These are phyloP conservation scores for Candolleomyces efflorescens DNA, from an alignment of 768 basidiomycete genomes.

Conservation along the genomic window DNA sequence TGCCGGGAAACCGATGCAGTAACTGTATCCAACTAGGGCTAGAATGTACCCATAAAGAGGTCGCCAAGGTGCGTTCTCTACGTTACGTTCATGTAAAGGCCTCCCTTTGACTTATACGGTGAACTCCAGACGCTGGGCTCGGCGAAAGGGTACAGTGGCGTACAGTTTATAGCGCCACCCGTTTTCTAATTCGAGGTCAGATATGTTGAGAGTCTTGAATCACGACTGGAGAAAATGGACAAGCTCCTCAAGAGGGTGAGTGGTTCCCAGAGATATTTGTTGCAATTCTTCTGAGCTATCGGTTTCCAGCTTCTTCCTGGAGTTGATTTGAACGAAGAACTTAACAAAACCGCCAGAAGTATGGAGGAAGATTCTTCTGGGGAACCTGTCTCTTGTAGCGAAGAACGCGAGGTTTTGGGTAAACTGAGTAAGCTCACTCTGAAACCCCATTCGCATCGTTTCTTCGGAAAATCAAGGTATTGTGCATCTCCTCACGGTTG, in stretches of 20 bases:
- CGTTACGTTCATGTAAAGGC: not conserved
- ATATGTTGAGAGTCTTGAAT: conserved; percentile 61
- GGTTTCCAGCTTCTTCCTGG: conserved; percentile 40
- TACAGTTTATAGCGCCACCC: no score
- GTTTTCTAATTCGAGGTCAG: conserved; percentile 33
- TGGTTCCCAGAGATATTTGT: not conserved
- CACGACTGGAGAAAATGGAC: conserved; percentile 62
- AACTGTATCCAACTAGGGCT: conserved; percentile 56
- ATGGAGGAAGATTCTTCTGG: conserved; percentile 28
- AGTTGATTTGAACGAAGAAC: conserved; percentile 46
- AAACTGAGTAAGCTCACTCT: conserved; percentile 33
- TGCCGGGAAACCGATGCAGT: conserved; percentile 57
- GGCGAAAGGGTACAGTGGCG: conserved; percentile 50
- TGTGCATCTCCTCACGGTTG: not conserved
- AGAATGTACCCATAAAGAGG: conserved; percentile 67
- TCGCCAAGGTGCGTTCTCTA: conserved; percentile 51
- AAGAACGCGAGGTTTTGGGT: conserved; percentile 20
- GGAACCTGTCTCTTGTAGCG: conserved; percentile 28
- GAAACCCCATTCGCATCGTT: conserved; percentile 35
- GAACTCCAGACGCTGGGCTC: conserved; percentile 48
- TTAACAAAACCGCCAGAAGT: conserved; percentile 21
- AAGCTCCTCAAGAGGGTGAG: conserved; percentile 50
- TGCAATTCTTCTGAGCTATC: not conserved
- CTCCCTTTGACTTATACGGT: not conserved
- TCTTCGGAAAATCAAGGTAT: conserved; percentile 47